These are phyloP conservation scores for Haplosporangium gracile DNA, from an alignment of 192 early-diverging fungal species.

Conservation along the genomic window DNA sequence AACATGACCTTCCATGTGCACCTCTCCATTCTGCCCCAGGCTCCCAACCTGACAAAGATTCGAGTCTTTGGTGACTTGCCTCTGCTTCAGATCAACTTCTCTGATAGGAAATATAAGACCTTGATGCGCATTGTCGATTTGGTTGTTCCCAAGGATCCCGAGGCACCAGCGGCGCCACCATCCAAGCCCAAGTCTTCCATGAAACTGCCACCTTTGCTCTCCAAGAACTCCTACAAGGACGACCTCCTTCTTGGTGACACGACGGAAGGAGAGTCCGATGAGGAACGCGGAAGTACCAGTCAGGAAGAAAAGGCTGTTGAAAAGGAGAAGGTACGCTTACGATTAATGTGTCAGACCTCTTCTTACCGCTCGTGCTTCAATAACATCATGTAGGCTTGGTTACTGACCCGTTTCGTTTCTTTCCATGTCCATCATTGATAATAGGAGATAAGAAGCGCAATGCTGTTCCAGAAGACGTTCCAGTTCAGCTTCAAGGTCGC, in stretches of 20 bases:
- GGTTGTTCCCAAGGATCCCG: conserved; percentile 62
- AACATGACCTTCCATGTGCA: conserved; percentile 86
- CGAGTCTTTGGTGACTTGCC: conserved; percentile 87
- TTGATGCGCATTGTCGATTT: conserved; percentile 87
- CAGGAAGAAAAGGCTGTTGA: conserved; percentile 14
- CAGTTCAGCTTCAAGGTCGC: conserved; percentile 77
- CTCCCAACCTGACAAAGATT: conserved; percentile 79
- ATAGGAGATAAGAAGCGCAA: conserved; percentile 29
- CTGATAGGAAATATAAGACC: conserved; percentile 93
- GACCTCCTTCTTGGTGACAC: conserved; percentile 37
- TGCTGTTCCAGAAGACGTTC: conserved; percentile 61
- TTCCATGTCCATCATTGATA: neutral
- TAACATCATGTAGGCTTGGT: neutral
- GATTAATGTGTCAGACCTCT: neutral
- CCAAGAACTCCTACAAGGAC: conserved; percentile 40
- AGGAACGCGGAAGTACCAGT: conserved; percentile 22
- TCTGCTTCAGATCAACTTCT: conserved; percentile 88
- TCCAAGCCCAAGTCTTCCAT: conserved; percentile 31
- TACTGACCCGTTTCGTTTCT: neutral
- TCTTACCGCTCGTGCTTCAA: neutral
- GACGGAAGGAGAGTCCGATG: conserved; percentile 43
- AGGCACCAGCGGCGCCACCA: conserved; percentile 28
- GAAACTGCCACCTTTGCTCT: conserved; percentile 24
- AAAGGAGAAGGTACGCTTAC: conserved; percentile 30
- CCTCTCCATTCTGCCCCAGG: conserved; percentile 86